These are phyloP conservation scores for Saitozyma sp. DNA, from an alignment of 768 basidiomycete genomes.

Conservation along the genomic window DNA sequence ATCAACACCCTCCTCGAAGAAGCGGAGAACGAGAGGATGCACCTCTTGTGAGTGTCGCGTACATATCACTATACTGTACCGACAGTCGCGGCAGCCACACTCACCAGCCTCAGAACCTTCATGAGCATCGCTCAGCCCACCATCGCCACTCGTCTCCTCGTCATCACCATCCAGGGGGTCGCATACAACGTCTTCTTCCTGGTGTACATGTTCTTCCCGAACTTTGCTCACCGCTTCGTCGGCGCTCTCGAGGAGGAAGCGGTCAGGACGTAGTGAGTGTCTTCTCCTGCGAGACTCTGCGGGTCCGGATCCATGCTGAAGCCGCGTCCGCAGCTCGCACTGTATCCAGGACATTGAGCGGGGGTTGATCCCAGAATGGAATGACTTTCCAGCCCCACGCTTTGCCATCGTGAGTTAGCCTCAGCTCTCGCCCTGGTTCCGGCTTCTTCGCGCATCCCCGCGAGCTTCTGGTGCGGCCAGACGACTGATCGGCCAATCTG, in stretches of 20 bases:
- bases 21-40: slow-evolving; percentile 97
- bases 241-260: slow-evolving; percentile 94
- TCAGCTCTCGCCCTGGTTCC: too few species aligned
- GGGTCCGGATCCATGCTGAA: not conserved
- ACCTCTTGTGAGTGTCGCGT: slow-evolving; percentile 66
- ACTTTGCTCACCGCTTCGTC: slow-evolving; percentile 75
- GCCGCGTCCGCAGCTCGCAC: slow-evolving; percentile 56
- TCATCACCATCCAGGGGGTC: slow-evolving; percentile 83
- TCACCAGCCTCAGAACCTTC: slow-evolving; percentile 69
- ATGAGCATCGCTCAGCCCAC: slow-evolving; percentile 85
- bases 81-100: not conserved
- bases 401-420: slow-evolving; percentile 66
- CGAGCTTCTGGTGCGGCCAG: too few species aligned
- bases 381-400: slow-evolving; percentile 70
- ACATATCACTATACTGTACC: not conserved
- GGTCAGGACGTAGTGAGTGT: slow-evolving; percentile 77
- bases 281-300: too few species aligned
- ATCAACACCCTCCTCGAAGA: slow-evolving; percentile 93
- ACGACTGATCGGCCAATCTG: too few species aligned
- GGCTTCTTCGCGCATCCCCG: too few species aligned
- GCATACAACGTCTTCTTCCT: slow-evolving; percentile 61
- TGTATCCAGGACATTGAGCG: slow-evolving; percentile 74
- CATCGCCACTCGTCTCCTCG: slow-evolving; percentile 72
- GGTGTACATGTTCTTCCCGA: slow-evolving; percentile 60
- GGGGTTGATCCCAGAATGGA: slow-evolving; percentile 57